Percentiles rank a stretch among this genome's conserved stretches.
phyloP scores from a whole-genome alignment of 306 rosid genomes.

The Acacia confusa region DNA sequence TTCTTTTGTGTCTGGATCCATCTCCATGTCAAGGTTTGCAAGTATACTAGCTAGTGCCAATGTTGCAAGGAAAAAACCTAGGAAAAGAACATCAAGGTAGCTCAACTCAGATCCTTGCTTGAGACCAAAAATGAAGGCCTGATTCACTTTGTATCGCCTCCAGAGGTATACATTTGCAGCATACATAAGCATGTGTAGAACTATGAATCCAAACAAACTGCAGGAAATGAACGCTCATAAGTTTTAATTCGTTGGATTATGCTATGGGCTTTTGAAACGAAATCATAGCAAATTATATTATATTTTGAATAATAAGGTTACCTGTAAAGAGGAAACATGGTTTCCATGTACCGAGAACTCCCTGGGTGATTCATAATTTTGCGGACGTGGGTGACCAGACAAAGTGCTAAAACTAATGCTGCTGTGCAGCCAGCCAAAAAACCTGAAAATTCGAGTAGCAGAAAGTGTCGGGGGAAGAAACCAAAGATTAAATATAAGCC shows the following conservation, averaged over 20 bases:
- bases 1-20: constrained; percentile 51
- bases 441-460: constrained; percentile 43
- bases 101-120: constrained; percentile 67
- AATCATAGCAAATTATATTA: background rate
- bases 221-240: constrained; percentile 10
- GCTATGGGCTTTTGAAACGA: background rate
- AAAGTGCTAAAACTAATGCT: constrained; percentile 54
- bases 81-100: constrained; percentile 50
- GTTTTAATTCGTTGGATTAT: background rate
- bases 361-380: constrained; percentile 38
- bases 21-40: constrained; percentile 70
- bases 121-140: constrained; percentile 77
- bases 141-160: constrained; percentile 61
- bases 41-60: constrained; percentile 59
- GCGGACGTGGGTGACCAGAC: constrained; percentile 42
- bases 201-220: constrained; percentile 71
- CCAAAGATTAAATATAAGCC: background rate
- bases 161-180: constrained; percentile 60
- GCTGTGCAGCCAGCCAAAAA: constrained; percentile 67
- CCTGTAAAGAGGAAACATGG: constrained; percentile 79
- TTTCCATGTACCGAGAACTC: constrained; percentile 53
- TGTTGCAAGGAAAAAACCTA: constrained; percentile 48
- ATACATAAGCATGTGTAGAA: constrained; percentile 67
- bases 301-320: constrained; percentile 4
- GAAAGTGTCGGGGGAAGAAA: constrained; percentile 2